Percentiles rank a stretch among this genome's conserved stretches.
Evolutionary conservation across 805 yeast genomes (phyloP).

Genomic region (Peterozyma toletana): DNA sequence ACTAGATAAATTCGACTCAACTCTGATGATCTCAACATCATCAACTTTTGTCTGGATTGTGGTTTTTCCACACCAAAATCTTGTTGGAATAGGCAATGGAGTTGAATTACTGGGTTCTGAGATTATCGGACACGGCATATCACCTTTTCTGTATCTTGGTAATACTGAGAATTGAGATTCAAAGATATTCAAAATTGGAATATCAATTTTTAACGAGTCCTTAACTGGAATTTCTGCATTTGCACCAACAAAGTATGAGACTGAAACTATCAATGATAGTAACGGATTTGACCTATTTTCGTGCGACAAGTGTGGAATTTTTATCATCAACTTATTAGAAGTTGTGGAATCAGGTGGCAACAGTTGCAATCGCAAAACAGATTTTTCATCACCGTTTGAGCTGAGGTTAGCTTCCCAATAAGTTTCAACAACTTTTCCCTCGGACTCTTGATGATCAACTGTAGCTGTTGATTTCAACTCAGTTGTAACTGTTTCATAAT

Average conservation of each 20-base stretch:
- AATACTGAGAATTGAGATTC: constrained; percentile 19
- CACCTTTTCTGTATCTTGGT: constrained; percentile 21
- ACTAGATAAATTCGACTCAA: constrained; percentile 20
- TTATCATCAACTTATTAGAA: neutral
- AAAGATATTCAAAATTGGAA: constrained; percentile 25
- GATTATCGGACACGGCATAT: constrained; percentile 21
- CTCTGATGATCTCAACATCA: constrained; percentile 23
- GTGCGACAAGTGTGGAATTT: neutral
- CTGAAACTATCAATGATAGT: constrained; percentile 1
- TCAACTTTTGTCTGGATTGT: constrained; percentile 21
- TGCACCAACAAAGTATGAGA: constrained; percentile 19
- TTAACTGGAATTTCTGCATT: constrained; percentile 22
- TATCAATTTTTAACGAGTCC: constrained; percentile 12
- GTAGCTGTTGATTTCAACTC: constrained; percentile 12
- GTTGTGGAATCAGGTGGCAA: neutral
- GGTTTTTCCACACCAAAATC: constrained; percentile 27
- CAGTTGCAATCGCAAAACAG: neutral
- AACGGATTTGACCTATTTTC: neutral
- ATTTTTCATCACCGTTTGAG: neutral
- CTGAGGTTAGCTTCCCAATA: neutral
- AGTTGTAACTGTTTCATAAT: constrained; percentile 23
- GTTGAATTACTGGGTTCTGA: constrained; percentile 2
- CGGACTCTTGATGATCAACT: neutral
- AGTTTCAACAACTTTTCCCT: neutral
- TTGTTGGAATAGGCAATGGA: constrained; percentile 20